A percentile compares a stretch with the other conserved stretches of the same genome.
phyloP scores from a whole-genome alignment of 2,329 filamentous ascomycete genomes.

The Pyrenochaeta sp. region DNA sequence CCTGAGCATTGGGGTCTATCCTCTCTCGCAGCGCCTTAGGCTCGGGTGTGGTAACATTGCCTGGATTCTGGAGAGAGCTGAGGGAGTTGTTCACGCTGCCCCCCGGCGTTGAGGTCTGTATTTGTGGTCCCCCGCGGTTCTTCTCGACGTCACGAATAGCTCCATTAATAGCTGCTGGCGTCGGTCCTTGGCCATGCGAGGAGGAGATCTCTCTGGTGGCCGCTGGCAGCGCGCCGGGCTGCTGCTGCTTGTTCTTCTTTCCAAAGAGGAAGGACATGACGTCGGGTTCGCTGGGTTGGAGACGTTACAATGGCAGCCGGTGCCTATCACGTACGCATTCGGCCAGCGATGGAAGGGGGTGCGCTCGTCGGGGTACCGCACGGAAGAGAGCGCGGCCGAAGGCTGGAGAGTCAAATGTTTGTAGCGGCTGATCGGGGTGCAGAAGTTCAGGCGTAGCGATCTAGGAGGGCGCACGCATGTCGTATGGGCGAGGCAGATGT shows the following conservation, averaged over 20 bases:
- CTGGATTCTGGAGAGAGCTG: slow-evolving; percentile 71
- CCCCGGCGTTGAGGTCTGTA: slow-evolving; percentile 72
- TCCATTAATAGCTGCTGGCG: slow-evolving; percentile 55
- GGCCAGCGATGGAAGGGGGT: slow-evolving; percentile 23
- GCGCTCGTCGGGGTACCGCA: slow-evolving; percentile 14
- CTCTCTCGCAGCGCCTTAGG: slow-evolving; percentile 67
- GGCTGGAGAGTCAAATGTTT: slow-evolving; percentile 17
- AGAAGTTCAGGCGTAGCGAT: slow-evolving; percentile 10
- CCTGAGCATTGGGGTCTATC: slow-evolving; percentile 64
- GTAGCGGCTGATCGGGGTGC: slow-evolving; percentile 12
- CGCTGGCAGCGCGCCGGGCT: slow-evolving; percentile 57
- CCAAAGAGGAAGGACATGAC: slow-evolving; percentile 64
- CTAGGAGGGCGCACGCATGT: slow-evolving; percentile 22
- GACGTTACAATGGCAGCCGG: slow-evolving; percentile 31
- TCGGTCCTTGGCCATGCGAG: slow-evolving; percentile 61
- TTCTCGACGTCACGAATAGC: slow-evolving; percentile 54
- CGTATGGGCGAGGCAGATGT: slow-evolving; percentile 9
- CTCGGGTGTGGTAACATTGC: slow-evolving; percentile 67
- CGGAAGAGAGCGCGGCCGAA: slow-evolving; percentile 14
- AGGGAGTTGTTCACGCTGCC: slow-evolving; percentile 72
- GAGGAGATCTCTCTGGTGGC: slow-evolving; percentile 65
- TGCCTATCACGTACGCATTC: slow-evolving; percentile 45
- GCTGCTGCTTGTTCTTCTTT: slow-evolving; percentile 54
- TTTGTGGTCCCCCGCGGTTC: slow-evolving; percentile 29
- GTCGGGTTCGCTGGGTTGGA: slow-evolving; percentile 28